A percentile compares a stretch with the other conserved stretches of the same genome.
Conservation (phyloP, 2,329 filamentous ascomycete genomes). For the Colletotrichum cordylinicola region DNA sequence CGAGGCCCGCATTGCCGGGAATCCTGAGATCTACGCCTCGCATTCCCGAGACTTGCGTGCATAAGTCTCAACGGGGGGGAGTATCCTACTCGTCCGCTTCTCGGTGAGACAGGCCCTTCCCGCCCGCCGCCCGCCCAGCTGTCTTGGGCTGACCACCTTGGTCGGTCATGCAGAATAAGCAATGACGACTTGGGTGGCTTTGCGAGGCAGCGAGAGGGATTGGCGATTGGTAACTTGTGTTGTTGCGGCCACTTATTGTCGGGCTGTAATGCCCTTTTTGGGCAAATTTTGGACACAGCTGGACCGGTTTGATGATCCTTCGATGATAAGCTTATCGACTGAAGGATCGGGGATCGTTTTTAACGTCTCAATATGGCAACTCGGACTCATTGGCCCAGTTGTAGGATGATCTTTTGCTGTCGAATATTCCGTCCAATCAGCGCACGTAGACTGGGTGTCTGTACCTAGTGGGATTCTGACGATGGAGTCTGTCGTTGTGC, state of each 20-base stretch:
- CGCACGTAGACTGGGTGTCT: background rate
- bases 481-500: background rate
- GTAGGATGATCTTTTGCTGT: background rate
- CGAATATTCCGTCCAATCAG: background rate
- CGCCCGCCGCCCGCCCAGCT: background rate
- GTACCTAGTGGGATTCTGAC: background rate
- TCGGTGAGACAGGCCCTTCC: background rate
- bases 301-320: background rate
- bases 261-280: background rate
- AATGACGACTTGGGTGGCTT: conserved; percentile 1
- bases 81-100: conserved; percentile 1
- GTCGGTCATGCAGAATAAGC: conserved; percentile 13
- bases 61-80: conserved; percentile 1
- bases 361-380: background rate
- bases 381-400: background rate
- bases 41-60: conserved; percentile 21
- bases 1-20: conserved; percentile 18
- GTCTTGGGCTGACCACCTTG: conserved; percentile 4
- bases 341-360: background rate
- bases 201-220: background rate
- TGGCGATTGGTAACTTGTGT: background rate
- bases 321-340: background rate
- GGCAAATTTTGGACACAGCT: background rate
- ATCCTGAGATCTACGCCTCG: conserved; percentile 4
- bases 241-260: background rate